A percentile compares a stretch with the other conserved stretches of the same genome.
Evolutionary conservation across 257 asterid species (phyloP).

Genomic region (Nicotiana benthamiana): DNA sequence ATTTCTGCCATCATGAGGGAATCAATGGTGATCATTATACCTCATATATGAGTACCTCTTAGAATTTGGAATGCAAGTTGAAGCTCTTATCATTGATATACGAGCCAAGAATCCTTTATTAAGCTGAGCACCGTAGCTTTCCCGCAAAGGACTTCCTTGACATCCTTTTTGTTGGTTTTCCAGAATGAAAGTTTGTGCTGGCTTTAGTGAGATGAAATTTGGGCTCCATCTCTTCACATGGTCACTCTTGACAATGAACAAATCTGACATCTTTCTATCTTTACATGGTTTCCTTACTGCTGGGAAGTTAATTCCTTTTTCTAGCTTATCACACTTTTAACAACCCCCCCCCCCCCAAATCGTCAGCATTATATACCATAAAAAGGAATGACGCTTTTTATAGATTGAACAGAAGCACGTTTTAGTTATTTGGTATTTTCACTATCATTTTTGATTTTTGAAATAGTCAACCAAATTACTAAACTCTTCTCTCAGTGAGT

Average conservation of each 20-base stretch:
- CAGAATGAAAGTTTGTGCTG: neutral
- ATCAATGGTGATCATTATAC: neutral
- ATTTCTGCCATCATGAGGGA: neutral
- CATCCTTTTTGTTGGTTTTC: neutral
- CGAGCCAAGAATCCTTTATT: neutral
- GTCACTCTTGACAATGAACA: neutral
- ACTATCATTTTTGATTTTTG: neutral
- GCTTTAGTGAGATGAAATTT: no score
- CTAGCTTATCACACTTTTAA: neutral
- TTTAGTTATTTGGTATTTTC: neutral
- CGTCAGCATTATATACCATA: no score
- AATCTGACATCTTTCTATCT: neutral
- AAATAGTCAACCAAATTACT: neutral
- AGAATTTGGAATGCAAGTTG: neutral
- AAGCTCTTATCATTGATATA: neutral
- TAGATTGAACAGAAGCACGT: neutral
- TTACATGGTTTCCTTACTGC: neutral
- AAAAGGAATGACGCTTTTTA: neutral
- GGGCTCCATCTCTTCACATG: no score
- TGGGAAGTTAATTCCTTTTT: neutral
- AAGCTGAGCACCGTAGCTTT: neutral
- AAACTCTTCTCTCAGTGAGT: neutral
- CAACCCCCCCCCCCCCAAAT: neutral
- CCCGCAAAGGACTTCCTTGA: neutral
- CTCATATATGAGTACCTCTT: neutral